These are phyloP conservation scores for Combretum micranthum DNA, from an alignment of 345 rosid species.

Conservation along the genomic window DNA sequence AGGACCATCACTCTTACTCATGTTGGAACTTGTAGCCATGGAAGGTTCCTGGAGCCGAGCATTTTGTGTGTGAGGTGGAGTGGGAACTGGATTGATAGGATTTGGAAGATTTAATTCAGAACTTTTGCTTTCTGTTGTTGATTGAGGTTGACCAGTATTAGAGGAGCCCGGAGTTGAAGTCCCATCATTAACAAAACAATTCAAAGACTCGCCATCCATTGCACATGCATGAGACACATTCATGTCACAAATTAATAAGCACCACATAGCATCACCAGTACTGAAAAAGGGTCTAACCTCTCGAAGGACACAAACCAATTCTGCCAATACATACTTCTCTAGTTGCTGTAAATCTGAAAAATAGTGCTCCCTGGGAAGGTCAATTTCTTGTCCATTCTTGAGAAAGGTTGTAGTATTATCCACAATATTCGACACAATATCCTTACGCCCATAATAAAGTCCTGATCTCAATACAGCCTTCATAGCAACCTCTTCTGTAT, in stretches of 20 bases:
- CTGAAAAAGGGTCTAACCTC: slow-evolving; percentile 84
- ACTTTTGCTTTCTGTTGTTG: slow-evolving; percentile 33
- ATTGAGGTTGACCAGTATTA: slow-evolving; percentile 22
- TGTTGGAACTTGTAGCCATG: slow-evolving; percentile 23
- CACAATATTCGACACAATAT: slow-evolving; percentile 56
- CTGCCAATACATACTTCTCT: slow-evolving; percentile 79
- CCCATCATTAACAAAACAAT: slow-evolving; percentile 33
- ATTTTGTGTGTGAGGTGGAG: slow-evolving; percentile 34
- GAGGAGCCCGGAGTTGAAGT: slow-evolving; percentile 24
- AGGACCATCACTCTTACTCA: slow-evolving; percentile 38
- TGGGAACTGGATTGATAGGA: slow-evolving; percentile 33
- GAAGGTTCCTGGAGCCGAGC: slow-evolving; percentile 34
- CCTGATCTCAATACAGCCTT: slow-evolving; percentile 63
- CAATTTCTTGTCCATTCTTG: slow-evolving; percentile 46
- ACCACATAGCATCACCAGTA: slow-evolving; percentile 98
- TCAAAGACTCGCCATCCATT: slow-evolving; percentile 59
- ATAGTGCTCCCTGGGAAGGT: slow-evolving; percentile 37
- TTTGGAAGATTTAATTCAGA: slow-evolving; percentile 40
- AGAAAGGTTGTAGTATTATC: slow-evolving; percentile 64
- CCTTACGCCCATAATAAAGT: slow-evolving; percentile 60
- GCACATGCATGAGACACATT: slow-evolving; percentile 93
- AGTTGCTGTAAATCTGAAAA: slow-evolving; percentile 62
- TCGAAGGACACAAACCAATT: slow-evolving; percentile 71
- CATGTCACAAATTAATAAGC: slow-evolving; percentile 88
- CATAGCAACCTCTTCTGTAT: slow-evolving; percentile 48